Base-by-base conservation (phyloP, 768 basidiomycete genomes). In the Suillus clintonianus region DNA sequence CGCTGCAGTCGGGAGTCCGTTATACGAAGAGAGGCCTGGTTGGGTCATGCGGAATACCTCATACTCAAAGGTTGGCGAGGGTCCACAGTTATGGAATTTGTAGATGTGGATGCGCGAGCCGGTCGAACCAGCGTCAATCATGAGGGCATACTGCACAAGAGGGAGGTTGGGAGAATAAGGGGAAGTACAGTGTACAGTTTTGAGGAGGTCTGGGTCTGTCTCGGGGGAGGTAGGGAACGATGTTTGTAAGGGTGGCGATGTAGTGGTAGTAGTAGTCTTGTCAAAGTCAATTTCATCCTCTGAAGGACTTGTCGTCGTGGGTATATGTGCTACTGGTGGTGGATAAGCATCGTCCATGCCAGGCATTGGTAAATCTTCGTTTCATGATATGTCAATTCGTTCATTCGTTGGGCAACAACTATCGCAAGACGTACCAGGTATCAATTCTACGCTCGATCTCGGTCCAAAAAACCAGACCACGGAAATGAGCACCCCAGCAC, bases 51-150 rank as follows among this genome's bases (percentile, higher is more conserved):
- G 85, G 84, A 98, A 99, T 8, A 91, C 90, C 73, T 99, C 97
- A 80, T 95, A 95, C 74, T 99, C 97, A 77, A 92, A 92, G 24
- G 81, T 72, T 1, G 95, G 88, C 0, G 90, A 86, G 0, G 89
- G 75, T 0, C 82, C 81, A 80, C 95, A 95, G 80, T 95, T 89
- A 83, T 97, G 84, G 86, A 99, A 98, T 74, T 97, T 99, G 89
- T 99, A 99, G 37, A 99, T 85, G 82, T 99, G 97, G 71, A 99
- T 95, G 19, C 97, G 87, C 0, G 96, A 97, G 22, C 97, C 97
- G 0, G 95, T 97, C 19, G 96, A 98, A 27, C 97, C 97, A 1
- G 97, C 97, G 76, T 99, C 97, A 78, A 99, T 92, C 89, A 98
- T 97, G 70, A 99, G 85, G 0, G 94, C 95, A 76, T 92, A 99